These are phyloP conservation scores for Trypanosoma scelopori DNA, from an alignment of 208 protist genomes.

Conservation along the genomic window DNA sequence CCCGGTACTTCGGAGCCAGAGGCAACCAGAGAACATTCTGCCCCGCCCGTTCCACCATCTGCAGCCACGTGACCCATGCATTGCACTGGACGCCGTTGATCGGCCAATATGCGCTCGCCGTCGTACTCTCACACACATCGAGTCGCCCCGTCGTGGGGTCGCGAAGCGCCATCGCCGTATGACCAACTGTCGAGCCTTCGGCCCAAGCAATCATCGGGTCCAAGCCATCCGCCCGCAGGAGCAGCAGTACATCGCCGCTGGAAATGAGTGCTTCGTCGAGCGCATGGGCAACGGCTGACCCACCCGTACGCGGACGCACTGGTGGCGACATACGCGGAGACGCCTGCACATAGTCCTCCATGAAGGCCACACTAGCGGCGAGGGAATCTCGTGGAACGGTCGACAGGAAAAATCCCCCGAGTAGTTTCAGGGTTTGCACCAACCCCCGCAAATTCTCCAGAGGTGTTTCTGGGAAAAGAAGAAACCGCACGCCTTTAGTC, in stretches of 20 bases:
- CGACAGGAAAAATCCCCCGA: neutral
- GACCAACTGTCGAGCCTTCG: neutral
- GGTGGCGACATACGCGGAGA: slow-evolving; percentile 1
- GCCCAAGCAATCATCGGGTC: neutral
- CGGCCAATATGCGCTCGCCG: slow-evolving; percentile 30
- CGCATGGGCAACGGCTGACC: slow-evolving; percentile 4
- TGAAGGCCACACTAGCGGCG: neutral
- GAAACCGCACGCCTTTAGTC: neutral
- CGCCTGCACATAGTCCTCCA: neutral
- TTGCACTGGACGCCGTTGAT: slow-evolving; percentile 37
- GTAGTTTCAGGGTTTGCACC: neutral
- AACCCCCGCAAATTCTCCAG: neutral
- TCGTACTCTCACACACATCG: slow-evolving; percentile 29
- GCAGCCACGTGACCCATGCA: slow-evolving; percentile 15
- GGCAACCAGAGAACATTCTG: slow-evolving; percentile 32
- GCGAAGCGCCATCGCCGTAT: neutral
- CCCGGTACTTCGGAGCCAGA: slow-evolving; percentile 14
- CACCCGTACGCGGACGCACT: neutral
- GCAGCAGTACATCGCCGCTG: neutral
- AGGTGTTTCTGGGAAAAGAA: neutral
- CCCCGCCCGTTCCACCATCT: slow-evolving; percentile 19
- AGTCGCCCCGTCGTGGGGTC: slow-evolving; percentile 1
- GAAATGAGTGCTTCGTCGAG: neutral
- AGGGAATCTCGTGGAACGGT: neutral
- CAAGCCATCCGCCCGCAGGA: neutral